A percentile compares a stretch with the other conserved stretches of the same genome.
phyloP scores from a whole-genome alignment of 768 basidiomycete species.

The Tulasnella sp. region DNA sequence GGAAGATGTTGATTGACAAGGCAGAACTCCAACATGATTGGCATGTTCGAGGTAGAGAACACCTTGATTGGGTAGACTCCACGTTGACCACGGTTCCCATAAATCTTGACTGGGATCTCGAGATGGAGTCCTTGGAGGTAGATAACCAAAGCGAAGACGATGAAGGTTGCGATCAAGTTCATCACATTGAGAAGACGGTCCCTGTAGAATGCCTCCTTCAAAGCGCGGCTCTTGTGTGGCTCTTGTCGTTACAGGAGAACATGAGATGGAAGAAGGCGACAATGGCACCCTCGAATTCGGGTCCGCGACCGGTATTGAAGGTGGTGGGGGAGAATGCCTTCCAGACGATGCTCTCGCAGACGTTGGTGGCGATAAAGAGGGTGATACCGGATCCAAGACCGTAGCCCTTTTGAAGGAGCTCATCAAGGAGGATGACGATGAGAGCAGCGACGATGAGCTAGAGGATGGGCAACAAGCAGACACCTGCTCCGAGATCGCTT shows the following conservation, averaged over 20 bases:
- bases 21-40: slow-evolving; percentile 98
- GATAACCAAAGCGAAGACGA: slow-evolving; percentile 88
- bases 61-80: slow-evolving; percentile 94
- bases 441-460: slow-evolving; percentile 87
- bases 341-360: slow-evolving; percentile 98
- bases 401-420: slow-evolving; percentile 97
- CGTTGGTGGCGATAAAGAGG: slow-evolving; percentile 98
- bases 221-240: slow-evolving; percentile 83
- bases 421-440: slow-evolving; percentile 95
- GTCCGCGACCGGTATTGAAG: slow-evolving; percentile 92
- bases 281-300: slow-evolving; percentile 95
- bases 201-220: slow-evolving; percentile 96
- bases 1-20: slow-evolving; percentile 85
- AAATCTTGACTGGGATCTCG: slow-evolving; percentile 96
- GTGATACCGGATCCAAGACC: slow-evolving; percentile 97
- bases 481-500: slow-evolving; percentile 83
- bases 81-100: slow-evolving; percentile 85
- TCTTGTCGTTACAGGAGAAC: slow-evolving; percentile 98
- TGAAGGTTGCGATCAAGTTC: slow-evolving; percentile 86
- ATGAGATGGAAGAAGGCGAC: slow-evolving; percentile 93
- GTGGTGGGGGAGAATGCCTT: slow-evolving; percentile 98
- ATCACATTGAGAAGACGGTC: slow-evolving; percentile 93
- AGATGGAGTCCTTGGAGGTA: slow-evolving; percentile 98
- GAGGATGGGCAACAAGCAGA: slow-evolving; percentile 91
- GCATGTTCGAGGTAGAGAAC: slow-evolving; percentile 99